phyloP scores from a whole-genome alignment of 768 basidiomycete species.

The Termitomyces sp. region DNA sequence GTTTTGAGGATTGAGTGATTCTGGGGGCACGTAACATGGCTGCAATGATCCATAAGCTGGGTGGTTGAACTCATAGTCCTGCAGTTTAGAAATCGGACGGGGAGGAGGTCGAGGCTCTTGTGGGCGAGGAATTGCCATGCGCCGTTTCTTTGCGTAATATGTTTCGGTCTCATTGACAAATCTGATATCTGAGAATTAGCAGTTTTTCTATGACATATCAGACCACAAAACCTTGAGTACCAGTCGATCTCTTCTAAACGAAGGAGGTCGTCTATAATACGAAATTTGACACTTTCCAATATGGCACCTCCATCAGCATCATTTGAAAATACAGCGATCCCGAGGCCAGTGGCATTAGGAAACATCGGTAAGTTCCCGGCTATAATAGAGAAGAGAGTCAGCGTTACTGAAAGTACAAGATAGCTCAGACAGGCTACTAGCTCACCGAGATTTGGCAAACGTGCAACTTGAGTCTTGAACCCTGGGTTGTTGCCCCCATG shows the following conservation, averaged over 20 bases:
- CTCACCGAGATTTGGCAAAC: conserved; percentile 12
- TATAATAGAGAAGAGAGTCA: background rate
- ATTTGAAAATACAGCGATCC: conserved; percentile 32
- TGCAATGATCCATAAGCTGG: conserved; percentile 27
- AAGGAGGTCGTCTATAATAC: conserved; percentile 31
- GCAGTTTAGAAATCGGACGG: conserved; percentile 14
- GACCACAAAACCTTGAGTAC: conserved; percentile 25
- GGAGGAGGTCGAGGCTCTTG: conserved; percentile 16
- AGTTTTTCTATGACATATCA: background rate
- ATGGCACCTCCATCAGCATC: conserved; percentile 29
- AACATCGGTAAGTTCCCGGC: conserved; percentile 12
- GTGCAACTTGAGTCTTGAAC: conserved; percentile 20
- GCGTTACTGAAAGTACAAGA: background rate
- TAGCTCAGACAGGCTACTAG: background rate
- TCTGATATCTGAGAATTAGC: conserved; percentile 9
- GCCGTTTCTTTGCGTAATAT: conserved; percentile 18
- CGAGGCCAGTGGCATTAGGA: conserved; percentile 30
- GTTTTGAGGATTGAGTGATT: background rate
- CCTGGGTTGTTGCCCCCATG: conserved; percentile 38
- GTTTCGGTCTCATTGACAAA: conserved; percentile 20
- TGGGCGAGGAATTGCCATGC: conserved; percentile 16
- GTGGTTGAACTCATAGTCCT: conserved; percentile 24
- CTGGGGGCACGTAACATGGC: conserved; percentile 25
- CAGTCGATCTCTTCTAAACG: conserved; percentile 29
- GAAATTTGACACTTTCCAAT: conserved; percentile 30